Conservation (phyloP, 1,284 basidiomycete species). For the Phenoliferia sp. region DNA sequence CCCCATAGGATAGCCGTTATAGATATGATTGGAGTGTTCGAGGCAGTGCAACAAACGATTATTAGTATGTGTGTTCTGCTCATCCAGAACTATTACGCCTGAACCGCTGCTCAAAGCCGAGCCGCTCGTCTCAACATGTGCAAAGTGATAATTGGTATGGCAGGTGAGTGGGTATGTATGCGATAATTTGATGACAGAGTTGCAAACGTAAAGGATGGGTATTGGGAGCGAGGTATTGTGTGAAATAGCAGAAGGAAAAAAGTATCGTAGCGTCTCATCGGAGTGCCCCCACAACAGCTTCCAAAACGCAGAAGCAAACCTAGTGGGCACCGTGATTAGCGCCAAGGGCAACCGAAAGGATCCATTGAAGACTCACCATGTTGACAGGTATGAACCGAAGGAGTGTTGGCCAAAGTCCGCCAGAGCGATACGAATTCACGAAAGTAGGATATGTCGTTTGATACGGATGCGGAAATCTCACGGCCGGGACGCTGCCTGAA, state of each 20-base stretch:
- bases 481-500: background rate
- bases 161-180: too few species aligned
- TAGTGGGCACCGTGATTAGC: background rate
- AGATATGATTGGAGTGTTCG: background rate
- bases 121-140: too few species aligned
- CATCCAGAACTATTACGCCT: too few species aligned
- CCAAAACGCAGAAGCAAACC: slow-evolving; percentile 41
- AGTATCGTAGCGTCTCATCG: background rate
- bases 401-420: slow-evolving; percentile 65
- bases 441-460: background rate
- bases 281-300: slow-evolving; percentile 40
- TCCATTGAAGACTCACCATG: slow-evolving; percentile 43
- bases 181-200: too few species aligned
- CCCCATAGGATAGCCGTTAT: background rate
- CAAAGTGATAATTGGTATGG: too few species aligned
- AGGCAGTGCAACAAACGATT: too few species aligned
- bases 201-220: too few species aligned
- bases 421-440: slow-evolving; percentile 53
- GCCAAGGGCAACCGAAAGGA: background rate
- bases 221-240: background rate
- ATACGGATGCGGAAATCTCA: background rate
- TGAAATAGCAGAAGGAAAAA: background rate
- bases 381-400: slow-evolving; percentile 58
- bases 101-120: too few species aligned
- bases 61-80: too few species aligned